phyloP scores from a whole-genome alignment of 129 eudicot species.

The Arctium lappa region DNA sequence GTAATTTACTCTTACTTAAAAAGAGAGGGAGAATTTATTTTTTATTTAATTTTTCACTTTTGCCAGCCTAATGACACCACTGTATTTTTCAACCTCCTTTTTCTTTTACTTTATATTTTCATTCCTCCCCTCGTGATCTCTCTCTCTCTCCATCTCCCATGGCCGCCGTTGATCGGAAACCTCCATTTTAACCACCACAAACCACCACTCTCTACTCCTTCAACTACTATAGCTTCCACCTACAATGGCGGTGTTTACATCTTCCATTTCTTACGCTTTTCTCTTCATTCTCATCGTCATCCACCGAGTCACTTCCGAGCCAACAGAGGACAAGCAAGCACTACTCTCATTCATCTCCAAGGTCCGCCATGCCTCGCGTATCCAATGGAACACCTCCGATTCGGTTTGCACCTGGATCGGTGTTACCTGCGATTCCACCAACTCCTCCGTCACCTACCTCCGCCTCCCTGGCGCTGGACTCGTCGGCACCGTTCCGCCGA shows the following conservation, averaged over 20 bases:
- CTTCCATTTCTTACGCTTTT: not conserved
- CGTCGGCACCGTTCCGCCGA: conserved; percentile 53
- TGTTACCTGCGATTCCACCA: conserved; percentile 53
- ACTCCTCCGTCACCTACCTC: conserved; percentile 45
- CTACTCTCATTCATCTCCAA: conserved; percentile 55
- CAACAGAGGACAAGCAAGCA: conserved; percentile 70
- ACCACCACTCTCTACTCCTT: not conserved
- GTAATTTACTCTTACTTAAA: too few relatives aligned
- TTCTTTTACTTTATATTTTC: not conserved
- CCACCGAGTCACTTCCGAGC: conserved; percentile 48
- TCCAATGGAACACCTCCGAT: conserved; percentile 56
- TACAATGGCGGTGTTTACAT: not conserved
- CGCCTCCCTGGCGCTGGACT: conserved; percentile 79
- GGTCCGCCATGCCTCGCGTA: conserved; percentile 55
- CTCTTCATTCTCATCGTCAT: not conserved
- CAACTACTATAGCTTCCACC: not conserved
- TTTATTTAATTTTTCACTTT: not conserved
- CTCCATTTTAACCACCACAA: conserved; percentile 10
- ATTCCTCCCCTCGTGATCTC: conserved; percentile 26
- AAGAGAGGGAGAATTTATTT: too few relatives aligned
- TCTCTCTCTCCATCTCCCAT: conserved; percentile 13
- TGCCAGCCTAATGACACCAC: conserved; percentile 27
- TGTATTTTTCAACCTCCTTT: conserved; percentile 1
- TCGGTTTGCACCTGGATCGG: conserved; percentile 83
- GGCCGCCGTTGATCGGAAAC: conserved; percentile 39